Evolutionary conservation across 2,329 filamentous ascomycete genomes (phyloP).

Genomic region (Scedosporium aurantiacum): DNA sequence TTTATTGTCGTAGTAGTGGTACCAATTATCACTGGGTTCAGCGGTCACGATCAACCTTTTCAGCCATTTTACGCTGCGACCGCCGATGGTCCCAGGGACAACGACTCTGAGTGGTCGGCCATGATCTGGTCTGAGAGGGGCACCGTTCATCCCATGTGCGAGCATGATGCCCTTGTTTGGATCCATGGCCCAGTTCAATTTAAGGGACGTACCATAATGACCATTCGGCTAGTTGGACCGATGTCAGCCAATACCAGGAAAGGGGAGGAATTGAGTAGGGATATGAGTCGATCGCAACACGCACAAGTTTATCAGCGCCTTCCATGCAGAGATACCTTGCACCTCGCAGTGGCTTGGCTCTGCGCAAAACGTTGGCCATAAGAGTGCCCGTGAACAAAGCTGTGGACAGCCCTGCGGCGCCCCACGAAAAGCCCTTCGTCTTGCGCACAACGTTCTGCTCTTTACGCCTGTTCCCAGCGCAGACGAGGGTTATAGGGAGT

Average conservation of each 20-base stretch:
- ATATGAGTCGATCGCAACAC: neutral
- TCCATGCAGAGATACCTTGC: constrained; percentile 63
- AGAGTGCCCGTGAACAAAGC: constrained; percentile 78
- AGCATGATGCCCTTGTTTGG: constrained; percentile 75
- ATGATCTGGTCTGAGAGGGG: constrained; percentile 69
- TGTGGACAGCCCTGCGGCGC: constrained; percentile 74
- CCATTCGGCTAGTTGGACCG: constrained; percentile 52
- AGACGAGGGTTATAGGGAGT: constrained; percentile 79
- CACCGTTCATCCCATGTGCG: constrained; percentile 85
- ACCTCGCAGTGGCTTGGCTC: constrained; percentile 54
- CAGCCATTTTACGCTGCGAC: constrained; percentile 87
- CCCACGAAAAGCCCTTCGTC: constrained; percentile 92
- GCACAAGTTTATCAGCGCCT: constrained; percentile 5
- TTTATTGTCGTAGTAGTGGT: constrained; percentile 88
- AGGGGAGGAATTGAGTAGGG: neutral
- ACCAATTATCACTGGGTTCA: constrained; percentile 81
- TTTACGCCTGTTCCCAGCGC: constrained; percentile 82
- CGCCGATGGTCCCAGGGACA: constrained; percentile 85
- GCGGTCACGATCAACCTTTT: constrained; percentile 70
- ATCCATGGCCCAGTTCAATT: constrained; percentile 81
- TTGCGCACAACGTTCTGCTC: constrained; percentile 88
- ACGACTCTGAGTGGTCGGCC: constrained; percentile 74
- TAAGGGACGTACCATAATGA: constrained; percentile 78
- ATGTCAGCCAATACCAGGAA: no score
- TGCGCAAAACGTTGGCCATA: constrained; percentile 58